These are phyloP conservation scores for Pseudognaphalium luteoalbum DNA, from an alignment of 129 eudicot species.

Conservation along the genomic window DNA sequence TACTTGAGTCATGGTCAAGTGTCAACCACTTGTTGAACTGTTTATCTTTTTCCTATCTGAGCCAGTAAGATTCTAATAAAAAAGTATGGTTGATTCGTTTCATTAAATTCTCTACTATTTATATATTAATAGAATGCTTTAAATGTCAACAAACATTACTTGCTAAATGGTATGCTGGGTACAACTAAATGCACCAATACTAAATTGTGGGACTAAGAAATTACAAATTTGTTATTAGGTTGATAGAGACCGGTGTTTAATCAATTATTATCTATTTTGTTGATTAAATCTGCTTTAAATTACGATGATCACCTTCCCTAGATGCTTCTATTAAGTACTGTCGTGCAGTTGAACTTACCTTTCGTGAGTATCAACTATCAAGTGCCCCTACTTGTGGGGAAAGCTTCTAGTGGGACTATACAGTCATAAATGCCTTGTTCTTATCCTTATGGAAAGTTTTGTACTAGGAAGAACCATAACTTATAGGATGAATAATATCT, in stretches of 20 bases:
- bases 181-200: not conserved
- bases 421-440: conserved; percentile 22
- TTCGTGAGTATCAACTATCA: conserved; percentile 15
- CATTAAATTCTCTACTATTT: not conserved
- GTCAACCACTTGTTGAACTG: conserved; percentile 27
- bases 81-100: not conserved
- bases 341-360: conserved; percentile 28
- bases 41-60: not conserved
- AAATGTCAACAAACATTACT: not conserved
- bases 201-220: not conserved
- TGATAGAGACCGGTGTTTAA: not conserved
- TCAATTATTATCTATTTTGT: not conserved
- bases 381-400: conserved; percentile 34
- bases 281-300: conserved; percentile 12
- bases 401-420: conserved; percentile 27
- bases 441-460: not conserved
- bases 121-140: not conserved
- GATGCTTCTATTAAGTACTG: not conserved
- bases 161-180: not conserved
- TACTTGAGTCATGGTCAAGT: conserved; percentile 10
- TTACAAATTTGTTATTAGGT: conserved; percentile 4
- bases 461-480: conserved; percentile 1
- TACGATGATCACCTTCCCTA: conserved; percentile 16
- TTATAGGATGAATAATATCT: not conserved
- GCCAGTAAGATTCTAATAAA: conserved; percentile 6